phyloP scores from a whole-genome alignment of 164 flowering plant species.

The Aristolochia fimbriata region DNA sequence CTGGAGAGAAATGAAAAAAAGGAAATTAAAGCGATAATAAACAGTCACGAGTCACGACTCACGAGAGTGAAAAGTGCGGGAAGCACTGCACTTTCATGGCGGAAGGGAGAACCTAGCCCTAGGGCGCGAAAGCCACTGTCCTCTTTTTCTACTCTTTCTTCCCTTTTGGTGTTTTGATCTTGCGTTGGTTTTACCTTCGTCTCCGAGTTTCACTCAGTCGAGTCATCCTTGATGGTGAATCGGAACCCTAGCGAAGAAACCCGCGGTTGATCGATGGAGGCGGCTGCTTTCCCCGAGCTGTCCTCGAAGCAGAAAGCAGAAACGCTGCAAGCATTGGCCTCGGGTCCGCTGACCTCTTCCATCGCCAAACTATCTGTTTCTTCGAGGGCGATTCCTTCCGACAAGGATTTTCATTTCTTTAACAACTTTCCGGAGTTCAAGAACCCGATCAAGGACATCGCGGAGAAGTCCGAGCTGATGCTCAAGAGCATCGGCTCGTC shows the following conservation, averaged over 20 bases:
- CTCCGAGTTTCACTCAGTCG: not conserved
- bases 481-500: slow-evolving; percentile 14
- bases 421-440: slow-evolving; percentile 72
- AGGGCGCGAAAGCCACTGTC: too few species aligned
- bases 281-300: slow-evolving; percentile 4
- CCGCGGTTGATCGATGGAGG: slow-evolving; percentile 7
- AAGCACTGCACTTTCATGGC: too few species aligned
- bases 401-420: slow-evolving; percentile 73
- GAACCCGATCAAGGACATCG: slow-evolving; percentile 39
- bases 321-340: slow-evolving; percentile 16
- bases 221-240: not conserved
- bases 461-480: slow-evolving; percentile 6
- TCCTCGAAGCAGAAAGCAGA: slow-evolving; percentile 19
- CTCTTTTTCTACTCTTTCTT: too few species aligned
- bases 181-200: not conserved
- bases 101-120: too few species aligned
- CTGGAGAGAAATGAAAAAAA: too few species aligned
- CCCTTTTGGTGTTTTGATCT: too few species aligned
- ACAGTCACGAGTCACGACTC: too few species aligned
- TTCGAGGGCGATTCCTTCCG: slow-evolving; percentile 44
- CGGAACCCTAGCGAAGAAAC: slow-evolving; percentile 2
- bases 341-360: slow-evolving; percentile 41
- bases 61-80: too few species aligned
- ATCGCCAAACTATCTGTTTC: slow-evolving; percentile 50
- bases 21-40: too few species aligned